Conservation (phyloP, 202 grass and related monocot genomes). For the Cymbopogon flexuosus region DNA sequence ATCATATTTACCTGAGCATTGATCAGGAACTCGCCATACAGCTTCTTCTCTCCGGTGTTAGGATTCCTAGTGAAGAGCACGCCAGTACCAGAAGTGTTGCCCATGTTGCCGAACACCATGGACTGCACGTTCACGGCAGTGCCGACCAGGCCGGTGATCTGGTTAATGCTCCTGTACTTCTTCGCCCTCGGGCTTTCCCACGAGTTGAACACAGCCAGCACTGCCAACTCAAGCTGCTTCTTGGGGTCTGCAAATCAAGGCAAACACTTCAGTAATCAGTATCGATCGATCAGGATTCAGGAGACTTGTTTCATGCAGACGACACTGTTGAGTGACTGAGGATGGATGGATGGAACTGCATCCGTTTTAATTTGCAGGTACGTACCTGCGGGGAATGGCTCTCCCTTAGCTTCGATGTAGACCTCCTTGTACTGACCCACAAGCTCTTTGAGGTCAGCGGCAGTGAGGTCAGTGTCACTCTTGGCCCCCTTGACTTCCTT, state of each 20-base stretch:
- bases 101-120: slow-evolving; percentile 99
- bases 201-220: slow-evolving; percentile 83
- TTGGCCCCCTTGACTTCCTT: slow-evolving; percentile 57
- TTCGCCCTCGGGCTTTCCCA: slow-evolving; percentile 89
- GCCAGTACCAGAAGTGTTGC: slow-evolving; percentile 78
- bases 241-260: slow-evolving; percentile 81
- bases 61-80: slow-evolving; percentile 95
- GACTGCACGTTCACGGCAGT: slow-evolving; percentile 94
- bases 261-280: too few species aligned
- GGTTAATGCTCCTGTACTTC: slow-evolving; percentile 93
- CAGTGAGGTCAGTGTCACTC: slow-evolving; percentile 65
- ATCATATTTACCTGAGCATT: slow-evolving; percentile 67
- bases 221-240: slow-evolving; percentile 68
- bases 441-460: slow-evolving; percentile 72
- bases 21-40: slow-evolving; percentile 88
- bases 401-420: slow-evolving; percentile 75
- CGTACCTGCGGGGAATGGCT: slow-evolving; percentile 73
- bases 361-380: too few species aligned
- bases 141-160: slow-evolving; percentile 73
- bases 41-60: slow-evolving; percentile 90
- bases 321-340: neutral
- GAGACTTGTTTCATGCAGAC: too few species aligned
- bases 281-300: neutral
- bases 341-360: neutral
- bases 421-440: slow-evolving; percentile 82